Percentiles rank a stretch among this genome's conserved stretches.
phyloP scores from a whole-genome alignment of 495 filamentous ascomycete species.

The Penicillium desertorum region DNA sequence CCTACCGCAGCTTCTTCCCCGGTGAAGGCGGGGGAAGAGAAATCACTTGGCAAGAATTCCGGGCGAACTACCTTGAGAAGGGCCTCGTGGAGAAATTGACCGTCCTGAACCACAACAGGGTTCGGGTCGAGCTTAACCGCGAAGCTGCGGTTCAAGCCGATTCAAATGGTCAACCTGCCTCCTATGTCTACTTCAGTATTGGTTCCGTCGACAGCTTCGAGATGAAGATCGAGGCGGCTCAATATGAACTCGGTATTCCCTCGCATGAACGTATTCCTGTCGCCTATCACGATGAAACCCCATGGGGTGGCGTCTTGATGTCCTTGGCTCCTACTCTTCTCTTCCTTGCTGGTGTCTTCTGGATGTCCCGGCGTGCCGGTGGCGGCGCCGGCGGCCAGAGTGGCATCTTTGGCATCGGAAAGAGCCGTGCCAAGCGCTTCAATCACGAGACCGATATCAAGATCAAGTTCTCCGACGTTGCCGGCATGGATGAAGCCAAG shows the following conservation, averaged over 20 bases:
- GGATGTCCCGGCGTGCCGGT: constrained; percentile 64
- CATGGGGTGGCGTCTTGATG: constrained; percentile 60
- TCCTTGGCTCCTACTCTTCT: constrained; percentile 84
- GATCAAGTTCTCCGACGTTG: constrained; percentile 95
- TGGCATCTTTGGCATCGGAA: constrained; percentile 91
- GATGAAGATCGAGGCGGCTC: constrained; percentile 78
- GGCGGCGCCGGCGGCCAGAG: constrained; percentile 64
- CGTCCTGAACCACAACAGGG: constrained; percentile 68
- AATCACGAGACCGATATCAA: constrained; percentile 96
- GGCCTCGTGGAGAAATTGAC: constrained; percentile 92
- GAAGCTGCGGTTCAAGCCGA: constrained; percentile 77
- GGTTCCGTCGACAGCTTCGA: constrained; percentile 94
- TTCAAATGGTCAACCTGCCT: constrained; percentile 66
- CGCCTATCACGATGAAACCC: constrained; percentile 75
- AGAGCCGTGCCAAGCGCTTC: constrained; percentile 93
- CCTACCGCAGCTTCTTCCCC: constrained; percentile 60
- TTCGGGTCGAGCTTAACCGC: constrained; percentile 80
- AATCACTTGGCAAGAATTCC: constrained; percentile 97
- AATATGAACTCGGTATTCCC: constrained; percentile 82
- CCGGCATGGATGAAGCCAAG: constrained; percentile 98
- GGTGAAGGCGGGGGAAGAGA: constrained; percentile 65
- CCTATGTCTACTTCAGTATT: constrained; percentile 92
- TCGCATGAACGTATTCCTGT: constrained; percentile 84
- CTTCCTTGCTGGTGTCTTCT: constrained; percentile 78
- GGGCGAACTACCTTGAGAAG: constrained; percentile 88